A percentile compares a stretch with the other conserved stretches of the same genome.
Conservation (phyloP, 2,329 filamentous ascomycete species). For the Stachybotrys chlorohalonatus region DNA sequence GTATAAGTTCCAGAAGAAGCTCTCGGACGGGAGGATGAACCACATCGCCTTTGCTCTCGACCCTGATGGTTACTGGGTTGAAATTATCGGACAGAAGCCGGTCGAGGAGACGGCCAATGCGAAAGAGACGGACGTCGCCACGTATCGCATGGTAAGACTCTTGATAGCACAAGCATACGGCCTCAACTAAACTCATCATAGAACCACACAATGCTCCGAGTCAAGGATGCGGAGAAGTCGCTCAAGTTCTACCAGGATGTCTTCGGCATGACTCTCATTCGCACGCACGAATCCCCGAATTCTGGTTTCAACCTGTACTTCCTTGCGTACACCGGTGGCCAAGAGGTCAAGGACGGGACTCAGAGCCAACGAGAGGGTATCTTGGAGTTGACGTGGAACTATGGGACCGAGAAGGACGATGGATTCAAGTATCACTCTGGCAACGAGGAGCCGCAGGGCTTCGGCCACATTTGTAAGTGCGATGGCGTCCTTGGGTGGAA, state of each 20-base stretch:
- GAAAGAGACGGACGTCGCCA: slow-evolving; percentile 61
- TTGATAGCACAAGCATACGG: not conserved
- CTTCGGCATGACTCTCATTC: slow-evolving; percentile 78
- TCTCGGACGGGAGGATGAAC: slow-evolving; percentile 79
- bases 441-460: slow-evolving; percentile 85
- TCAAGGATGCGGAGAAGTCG: slow-evolving; percentile 71
- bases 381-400: slow-evolving; percentile 82
- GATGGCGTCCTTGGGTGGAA: not conserved
- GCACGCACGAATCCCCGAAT: slow-evolving; percentile 59
- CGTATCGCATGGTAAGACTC: slow-evolving; percentile 58
- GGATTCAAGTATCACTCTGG: slow-evolving; percentile 85
- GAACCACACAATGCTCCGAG: slow-evolving; percentile 92
- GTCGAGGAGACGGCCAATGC: slow-evolving; percentile 64
- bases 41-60: slow-evolving; percentile 86
- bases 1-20: slow-evolving; percentile 91
- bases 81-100: slow-evolving; percentile 66
- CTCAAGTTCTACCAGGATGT: slow-evolving; percentile 77
- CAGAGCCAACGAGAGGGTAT: slow-evolving; percentile 69
- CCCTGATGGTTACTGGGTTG: slow-evolving; percentile 82
- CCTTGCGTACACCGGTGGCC: slow-evolving; percentile 62
- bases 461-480: slow-evolving; percentile 77
- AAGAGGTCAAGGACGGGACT: slow-evolving; percentile 42
- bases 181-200: slow-evolving; percentile 16
- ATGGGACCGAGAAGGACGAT: slow-evolving; percentile 77
- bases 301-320: slow-evolving; percentile 88